Conservation (phyloP, 2,329 filamentous ascomycete species). For the Colletotrichum melonis region DNA sequence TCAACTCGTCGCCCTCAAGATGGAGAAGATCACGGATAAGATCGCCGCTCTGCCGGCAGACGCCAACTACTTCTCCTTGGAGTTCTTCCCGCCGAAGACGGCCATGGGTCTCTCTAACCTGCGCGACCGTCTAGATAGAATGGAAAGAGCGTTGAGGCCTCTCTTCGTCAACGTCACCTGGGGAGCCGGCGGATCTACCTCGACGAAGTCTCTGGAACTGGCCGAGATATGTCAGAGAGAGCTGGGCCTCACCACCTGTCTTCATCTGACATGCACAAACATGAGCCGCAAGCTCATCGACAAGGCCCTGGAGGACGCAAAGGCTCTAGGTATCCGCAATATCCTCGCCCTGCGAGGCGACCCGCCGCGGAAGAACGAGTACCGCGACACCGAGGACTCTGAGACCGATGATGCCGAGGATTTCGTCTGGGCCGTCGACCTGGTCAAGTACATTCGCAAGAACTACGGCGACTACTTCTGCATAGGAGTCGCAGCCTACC, state of each 20-base stretch:
- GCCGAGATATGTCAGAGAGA: conserved; percentile 96
- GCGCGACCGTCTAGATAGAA: conserved; percentile 90
- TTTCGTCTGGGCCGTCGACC: conserved; percentile 88
- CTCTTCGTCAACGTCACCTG: conserved; percentile 98
- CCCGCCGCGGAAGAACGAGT: conserved; percentile 89
- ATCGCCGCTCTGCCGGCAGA: conserved; percentile 88
- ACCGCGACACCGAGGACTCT: conserved; percentile 72
- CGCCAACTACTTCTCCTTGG: conserved; percentile 91
- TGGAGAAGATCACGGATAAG: conserved; percentile 95
- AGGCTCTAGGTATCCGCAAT: conserved; percentile 90
- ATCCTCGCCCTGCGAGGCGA: conserved; percentile 93
- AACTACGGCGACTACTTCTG: conserved; percentile 95
- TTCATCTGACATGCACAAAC: conserved; percentile 97
- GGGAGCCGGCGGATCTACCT: conserved; percentile 95
- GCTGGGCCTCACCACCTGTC: conserved; percentile 90
- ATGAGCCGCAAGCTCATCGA: conserved; percentile 91
- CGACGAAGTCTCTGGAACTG: conserved; percentile 89
- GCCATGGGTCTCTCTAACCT: conserved; percentile 95
- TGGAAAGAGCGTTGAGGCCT: conserved; percentile 90
- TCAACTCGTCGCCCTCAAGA: conserved; percentile 45
- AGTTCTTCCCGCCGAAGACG: conserved; percentile 99
- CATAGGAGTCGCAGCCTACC: conserved; percentile 93
- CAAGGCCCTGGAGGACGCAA: conserved; percentile 89
- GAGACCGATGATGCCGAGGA: conserved; percentile 76
- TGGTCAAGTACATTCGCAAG: conserved; percentile 89